Evolutionary conservation across 805 yeast genomes (phyloP).

Genomic region (Ogataea salicorniae): DNA sequence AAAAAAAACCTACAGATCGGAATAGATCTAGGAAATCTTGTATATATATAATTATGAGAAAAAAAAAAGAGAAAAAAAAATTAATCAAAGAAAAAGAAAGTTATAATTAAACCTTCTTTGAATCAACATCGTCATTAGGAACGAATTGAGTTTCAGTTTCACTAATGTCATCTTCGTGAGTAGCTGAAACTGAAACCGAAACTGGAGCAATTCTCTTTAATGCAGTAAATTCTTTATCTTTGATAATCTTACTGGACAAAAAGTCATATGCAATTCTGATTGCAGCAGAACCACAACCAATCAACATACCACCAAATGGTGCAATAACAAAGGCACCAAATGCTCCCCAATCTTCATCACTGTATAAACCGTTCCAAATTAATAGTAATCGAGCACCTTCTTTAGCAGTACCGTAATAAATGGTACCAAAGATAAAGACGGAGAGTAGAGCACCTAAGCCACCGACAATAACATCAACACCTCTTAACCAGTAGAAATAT

Average conservation of each 20-base stretch:
- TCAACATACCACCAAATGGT: slow-evolving; percentile 70
- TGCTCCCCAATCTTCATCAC: slow-evolving; percentile 80
- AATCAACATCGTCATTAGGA: too few relatives aligned
- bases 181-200: too few relatives aligned
- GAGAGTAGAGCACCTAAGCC: slow-evolving; percentile 78
- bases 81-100: too few relatives aligned
- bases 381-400: slow-evolving; percentile 76
- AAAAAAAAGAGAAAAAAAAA: too few relatives aligned
- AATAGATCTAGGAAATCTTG: too few relatives aligned
- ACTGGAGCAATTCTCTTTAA: too few relatives aligned
- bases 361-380: slow-evolving; percentile 75
- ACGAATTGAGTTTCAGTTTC: too few relatives aligned
- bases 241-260: slow-evolving; percentile 30
- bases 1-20: too few relatives aligned
- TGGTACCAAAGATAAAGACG: slow-evolving; percentile 78
- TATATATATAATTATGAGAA: too few relatives aligned
- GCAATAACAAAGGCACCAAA: slow-evolving; percentile 94
- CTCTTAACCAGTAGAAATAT: slow-evolving; percentile 61
- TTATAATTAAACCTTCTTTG: too few relatives aligned
- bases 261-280: slow-evolving; percentile 37
- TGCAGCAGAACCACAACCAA: slow-evolving; percentile 49
- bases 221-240: slow-evolving; percentile 37
- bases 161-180: too few relatives aligned
- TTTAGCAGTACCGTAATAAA: slow-evolving; percentile 65
- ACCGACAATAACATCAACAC: slow-evolving; percentile 77